These are phyloP conservation scores for Tubosaeta sp. DNA, from an alignment of 768 basidiomycete species.

Conservation along the genomic window DNA sequence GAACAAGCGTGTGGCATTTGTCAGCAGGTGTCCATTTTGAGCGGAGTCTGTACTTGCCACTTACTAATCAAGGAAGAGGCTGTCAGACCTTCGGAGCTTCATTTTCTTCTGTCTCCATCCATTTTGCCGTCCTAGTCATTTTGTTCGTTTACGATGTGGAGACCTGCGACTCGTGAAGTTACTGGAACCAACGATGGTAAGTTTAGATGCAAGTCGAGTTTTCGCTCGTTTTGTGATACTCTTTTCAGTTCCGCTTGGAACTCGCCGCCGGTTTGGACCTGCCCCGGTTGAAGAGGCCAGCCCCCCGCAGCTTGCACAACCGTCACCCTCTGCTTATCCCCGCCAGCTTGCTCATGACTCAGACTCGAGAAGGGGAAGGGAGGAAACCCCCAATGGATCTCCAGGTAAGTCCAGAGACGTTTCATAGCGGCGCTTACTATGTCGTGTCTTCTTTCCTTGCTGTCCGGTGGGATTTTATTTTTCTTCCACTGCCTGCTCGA, in stretches of 20 bases:
- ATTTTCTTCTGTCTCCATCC: conserved; percentile 25
- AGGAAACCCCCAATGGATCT: conserved; percentile 64
- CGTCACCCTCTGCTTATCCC: conserved; percentile 83
- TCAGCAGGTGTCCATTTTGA: conserved; percentile 29
- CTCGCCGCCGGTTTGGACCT: conserved; percentile 88
- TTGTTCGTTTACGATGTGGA: conserved; percentile 66
- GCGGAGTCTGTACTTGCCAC: conserved; percentile 29
- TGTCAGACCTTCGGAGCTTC: conserved; percentile 29
- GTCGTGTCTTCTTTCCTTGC: conserved; percentile 35
- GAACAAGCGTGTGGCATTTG: conserved; percentile 14
- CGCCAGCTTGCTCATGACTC: conserved; percentile 54
- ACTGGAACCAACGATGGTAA: conserved; percentile 91
- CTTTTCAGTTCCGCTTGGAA: conserved; percentile 68
- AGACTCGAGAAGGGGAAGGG: conserved; percentile 60
- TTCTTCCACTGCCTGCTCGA: conserved; percentile 24
- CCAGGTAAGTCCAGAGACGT: conserved; percentile 64
- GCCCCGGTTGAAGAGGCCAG: conserved; percentile 76
- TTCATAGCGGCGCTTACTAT: conserved; percentile 36
- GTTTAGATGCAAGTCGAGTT: conserved; percentile 22
- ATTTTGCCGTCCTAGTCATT: conserved; percentile 12
- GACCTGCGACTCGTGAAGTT: conserved; percentile 83
- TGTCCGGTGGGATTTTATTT: conserved; percentile 31
- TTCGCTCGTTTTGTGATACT: conserved; percentile 12
- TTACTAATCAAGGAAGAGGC: conserved; percentile 8
- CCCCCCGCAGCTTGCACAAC: conserved; percentile 82